phyloP scores from a whole-genome alignment of 2,329 filamentous ascomycete species.

The Colletotrichum tropicale region DNA sequence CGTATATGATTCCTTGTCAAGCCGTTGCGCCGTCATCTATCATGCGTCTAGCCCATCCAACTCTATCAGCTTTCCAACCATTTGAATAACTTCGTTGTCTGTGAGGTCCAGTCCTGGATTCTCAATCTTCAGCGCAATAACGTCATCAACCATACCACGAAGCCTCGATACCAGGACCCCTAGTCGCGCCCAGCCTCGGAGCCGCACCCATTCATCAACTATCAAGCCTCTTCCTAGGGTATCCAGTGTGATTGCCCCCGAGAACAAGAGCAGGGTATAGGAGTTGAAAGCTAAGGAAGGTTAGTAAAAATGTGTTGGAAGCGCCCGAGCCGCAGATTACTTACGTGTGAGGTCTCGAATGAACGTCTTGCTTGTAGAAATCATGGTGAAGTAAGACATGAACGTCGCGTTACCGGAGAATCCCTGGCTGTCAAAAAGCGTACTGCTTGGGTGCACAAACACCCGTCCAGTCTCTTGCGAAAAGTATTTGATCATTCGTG shows the following conservation, averaged over 20 bases:
- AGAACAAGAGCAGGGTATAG: conserved; percentile 87
- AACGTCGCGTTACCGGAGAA: conserved; percentile 80
- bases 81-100: conserved; percentile 71
- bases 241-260: conserved; percentile 83
- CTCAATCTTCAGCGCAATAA: conserved; percentile 82
- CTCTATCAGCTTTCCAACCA: conserved; percentile 83
- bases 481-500: conserved; percentile 90
- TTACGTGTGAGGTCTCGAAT: conserved; percentile 87
- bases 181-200: conserved; percentile 93
- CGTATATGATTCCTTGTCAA: not conserved
- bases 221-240: conserved; percentile 85
- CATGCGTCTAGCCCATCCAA: conserved; percentile 82
- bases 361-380: conserved; percentile 91
- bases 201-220: conserved; percentile 86
- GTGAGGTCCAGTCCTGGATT: conserved; percentile 67
- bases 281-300: conserved; percentile 74
- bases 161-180: conserved; percentile 86
- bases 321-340: conserved; percentile 35
- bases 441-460: conserved; percentile 90
- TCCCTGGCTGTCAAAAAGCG: conserved; percentile 80
- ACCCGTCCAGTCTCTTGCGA: conserved; percentile 84
- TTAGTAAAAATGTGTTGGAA: not conserved
- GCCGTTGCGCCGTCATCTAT: not conserved
- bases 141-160: conserved; percentile 83
- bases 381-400: conserved; percentile 89